Percentiles rank a stretch among this genome's conserved stretches.
These are phyloP conservation scores for Camellia sinensis DNA, from an alignment of 148 eudicot species.

Conservation along the genomic window DNA sequence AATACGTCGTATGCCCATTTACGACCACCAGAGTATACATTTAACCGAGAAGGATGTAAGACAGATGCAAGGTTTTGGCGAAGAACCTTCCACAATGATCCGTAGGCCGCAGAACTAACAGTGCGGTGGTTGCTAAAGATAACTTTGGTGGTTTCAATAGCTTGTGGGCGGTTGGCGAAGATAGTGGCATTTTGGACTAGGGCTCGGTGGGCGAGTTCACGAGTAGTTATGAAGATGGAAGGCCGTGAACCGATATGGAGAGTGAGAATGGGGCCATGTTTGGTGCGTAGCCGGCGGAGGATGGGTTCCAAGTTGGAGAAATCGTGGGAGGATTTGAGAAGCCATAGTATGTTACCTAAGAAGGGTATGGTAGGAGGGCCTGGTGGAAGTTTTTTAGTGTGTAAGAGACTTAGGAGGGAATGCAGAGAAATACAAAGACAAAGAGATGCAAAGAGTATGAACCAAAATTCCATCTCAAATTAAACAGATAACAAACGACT, in stretches of 20 bases:
- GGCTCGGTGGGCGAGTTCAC: conserved; percentile 35
- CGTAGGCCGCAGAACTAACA: conserved; percentile 37
- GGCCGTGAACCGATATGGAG: conserved; percentile 21
- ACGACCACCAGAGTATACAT: conserved; percentile 9
- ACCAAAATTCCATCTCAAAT: background rate
- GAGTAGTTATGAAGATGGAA: conserved; percentile 25
- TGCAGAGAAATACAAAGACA: conserved; percentile 7
- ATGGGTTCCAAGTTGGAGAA: conserved; percentile 20
- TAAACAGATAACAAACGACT: too few species aligned
- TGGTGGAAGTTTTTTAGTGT: conserved; percentile 5
- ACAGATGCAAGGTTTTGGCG: conserved; percentile 17
- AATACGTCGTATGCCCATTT: conserved; percentile 15
- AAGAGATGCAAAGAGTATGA: background rate
- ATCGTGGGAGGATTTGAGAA: conserved; percentile 19
- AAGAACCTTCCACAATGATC: conserved; percentile 26
- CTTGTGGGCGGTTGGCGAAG: conserved; percentile 37
- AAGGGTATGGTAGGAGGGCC: conserved; percentile 22
- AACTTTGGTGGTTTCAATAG: conserved; percentile 24
- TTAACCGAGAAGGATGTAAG: conserved; percentile 13
- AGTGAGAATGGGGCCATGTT: conserved; percentile 38
- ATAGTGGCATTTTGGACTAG: conserved; percentile 32
- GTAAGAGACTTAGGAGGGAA: background rate
- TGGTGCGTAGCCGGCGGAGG: conserved; percentile 20
- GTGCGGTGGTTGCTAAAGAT: conserved; percentile 35
- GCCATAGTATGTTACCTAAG: conserved; percentile 9